Percentiles rank a stretch among this genome's conserved stretches.
These are phyloP conservation scores for Babesia gibsoni DNA, from an alignment of 169 alveolate genomes.

Conservation along the genomic window DNA sequence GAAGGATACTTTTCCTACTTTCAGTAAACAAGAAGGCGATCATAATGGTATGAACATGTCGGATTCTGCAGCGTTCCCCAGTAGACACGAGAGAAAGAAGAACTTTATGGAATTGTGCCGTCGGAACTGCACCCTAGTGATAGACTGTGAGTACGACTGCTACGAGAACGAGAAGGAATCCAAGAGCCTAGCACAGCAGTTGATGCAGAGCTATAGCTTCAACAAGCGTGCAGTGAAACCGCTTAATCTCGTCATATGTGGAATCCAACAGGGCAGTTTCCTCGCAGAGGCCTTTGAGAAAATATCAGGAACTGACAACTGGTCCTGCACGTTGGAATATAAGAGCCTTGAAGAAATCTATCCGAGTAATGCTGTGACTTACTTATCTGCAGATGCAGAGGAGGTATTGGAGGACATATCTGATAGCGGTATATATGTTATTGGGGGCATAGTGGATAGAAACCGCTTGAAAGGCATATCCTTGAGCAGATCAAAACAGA, in stretches of 20 bases:
- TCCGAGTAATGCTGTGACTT: constrained; percentile 6
- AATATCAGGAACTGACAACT: constrained; percentile 57
- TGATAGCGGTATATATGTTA: constrained; percentile 53
- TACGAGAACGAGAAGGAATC: constrained; percentile 62
- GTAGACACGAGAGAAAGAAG: neutral
- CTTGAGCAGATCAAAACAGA: constrained; percentile 23
- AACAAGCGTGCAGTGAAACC: constrained; percentile 57
- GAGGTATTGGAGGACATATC: constrained; percentile 41
- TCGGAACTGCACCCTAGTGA: constrained; percentile 31
- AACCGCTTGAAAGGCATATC: constrained; percentile 67
- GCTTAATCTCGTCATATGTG: constrained; percentile 52
- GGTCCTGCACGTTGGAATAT: constrained; percentile 45
- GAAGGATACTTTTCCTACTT: too few relatives aligned
- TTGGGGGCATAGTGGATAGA: constrained; percentile 76
- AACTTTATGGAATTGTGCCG: constrained; percentile 21
- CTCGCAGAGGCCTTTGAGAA: constrained; percentile 35
- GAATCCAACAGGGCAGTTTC: constrained; percentile 46
- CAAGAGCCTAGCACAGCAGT: constrained; percentile 58
- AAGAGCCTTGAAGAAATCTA: constrained; percentile 28
- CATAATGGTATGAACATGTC: too few relatives aligned
- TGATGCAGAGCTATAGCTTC: constrained; percentile 64
- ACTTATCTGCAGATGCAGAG: constrained; percentile 58
- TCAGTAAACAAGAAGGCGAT: too few relatives aligned
- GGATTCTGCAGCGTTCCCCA: neutral
- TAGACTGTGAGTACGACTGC: constrained; percentile 60